phyloP scores from a whole-genome alignment of 306 rosid genomes.

The Cicer pinnatifidum region DNA sequence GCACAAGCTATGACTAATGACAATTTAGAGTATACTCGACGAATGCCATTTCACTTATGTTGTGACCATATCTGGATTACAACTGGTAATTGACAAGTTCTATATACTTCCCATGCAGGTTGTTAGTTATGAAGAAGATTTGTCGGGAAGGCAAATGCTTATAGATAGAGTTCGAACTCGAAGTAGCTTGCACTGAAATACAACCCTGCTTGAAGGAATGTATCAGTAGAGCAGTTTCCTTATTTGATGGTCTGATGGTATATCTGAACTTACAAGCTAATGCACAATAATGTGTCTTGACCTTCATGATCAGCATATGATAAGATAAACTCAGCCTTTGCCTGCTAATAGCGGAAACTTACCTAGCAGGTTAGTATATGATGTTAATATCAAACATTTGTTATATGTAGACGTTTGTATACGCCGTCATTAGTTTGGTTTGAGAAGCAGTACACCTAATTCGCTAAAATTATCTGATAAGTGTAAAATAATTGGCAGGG shows the following conservation, averaged over 20 bases:
- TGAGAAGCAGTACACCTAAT: conserved; percentile 26
- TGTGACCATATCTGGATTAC: conserved; percentile 38
- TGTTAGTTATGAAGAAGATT: conserved; percentile 86
- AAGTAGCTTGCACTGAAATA: conserved; percentile 61
- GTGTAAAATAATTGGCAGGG: conserved; percentile 14
- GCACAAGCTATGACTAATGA: conserved; percentile 19
- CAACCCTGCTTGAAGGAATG: conserved; percentile 24
- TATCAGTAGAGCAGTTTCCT: background rate
- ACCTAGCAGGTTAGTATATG: conserved; percentile 33
- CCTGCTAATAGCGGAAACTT: conserved; percentile 39
- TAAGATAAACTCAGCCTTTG: conserved; percentile 20
- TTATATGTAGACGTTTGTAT: conserved; percentile 28
- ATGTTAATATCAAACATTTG: conserved; percentile 37
- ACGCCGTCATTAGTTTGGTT: conserved; percentile 6
- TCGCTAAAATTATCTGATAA: conserved; percentile 1
- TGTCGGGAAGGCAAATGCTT: conserved; percentile 93
- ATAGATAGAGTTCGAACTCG: conserved; percentile 79
- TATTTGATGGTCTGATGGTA: conserved; percentile 28
- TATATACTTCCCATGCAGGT: conserved; percentile 62
- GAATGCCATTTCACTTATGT: conserved; percentile 30
- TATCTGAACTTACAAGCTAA: conserved; percentile 39
- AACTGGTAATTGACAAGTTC: background rate
- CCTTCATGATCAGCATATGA: conserved; percentile 21
- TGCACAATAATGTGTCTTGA: conserved; percentile 35
- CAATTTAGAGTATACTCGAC: conserved; percentile 28